Percentiles rank a stretch among this genome's conserved stretches.
These are phyloP conservation scores for Russula sp. DNA, from an alignment of 768 basidiomycete genomes.

Conservation along the genomic window DNA sequence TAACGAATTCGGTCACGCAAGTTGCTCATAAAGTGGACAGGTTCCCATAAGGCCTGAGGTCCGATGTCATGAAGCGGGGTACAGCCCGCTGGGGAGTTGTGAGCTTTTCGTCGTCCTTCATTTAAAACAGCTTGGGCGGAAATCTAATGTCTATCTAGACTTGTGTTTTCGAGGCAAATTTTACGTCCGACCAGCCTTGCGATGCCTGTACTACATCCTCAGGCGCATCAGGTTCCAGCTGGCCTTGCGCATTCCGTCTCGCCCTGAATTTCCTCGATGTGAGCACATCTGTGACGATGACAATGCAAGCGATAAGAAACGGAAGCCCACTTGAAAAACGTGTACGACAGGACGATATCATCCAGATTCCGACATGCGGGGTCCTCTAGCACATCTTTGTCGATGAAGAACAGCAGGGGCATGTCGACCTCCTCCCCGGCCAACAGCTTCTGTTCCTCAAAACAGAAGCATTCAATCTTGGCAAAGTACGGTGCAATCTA, in stretches of 20 bases:
- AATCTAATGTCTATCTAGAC: conserved; percentile 6
- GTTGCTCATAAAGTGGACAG: too few species aligned
- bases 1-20: too few species aligned
- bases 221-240: conserved; percentile 84
- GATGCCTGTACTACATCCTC: conserved; percentile 75
- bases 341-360: conserved; percentile 91
- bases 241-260: conserved; percentile 74
- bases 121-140: background rate
- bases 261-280: conserved; percentile 44
- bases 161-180: conserved; percentile 35
- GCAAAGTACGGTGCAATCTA: conserved; percentile 98
- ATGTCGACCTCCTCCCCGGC: conserved; percentile 97
- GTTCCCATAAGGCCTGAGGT: too few species aligned
- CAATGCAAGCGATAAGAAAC: background rate
- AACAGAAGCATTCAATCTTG: conserved; percentile 99
- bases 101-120: background rate
- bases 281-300: background rate
- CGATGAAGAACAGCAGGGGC: conserved; percentile 97
- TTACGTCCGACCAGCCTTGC: conserved; percentile 63
- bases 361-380: conserved; percentile 80
- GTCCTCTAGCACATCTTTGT: conserved; percentile 93
- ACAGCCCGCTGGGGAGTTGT: too few species aligned
- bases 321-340: conserved; percentile 81
- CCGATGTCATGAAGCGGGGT: too few species aligned
- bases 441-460: conserved; percentile 93